phyloP scores from a whole-genome alignment of 1,139 yeast species.

The Lipomyces yarrowii region DNA sequence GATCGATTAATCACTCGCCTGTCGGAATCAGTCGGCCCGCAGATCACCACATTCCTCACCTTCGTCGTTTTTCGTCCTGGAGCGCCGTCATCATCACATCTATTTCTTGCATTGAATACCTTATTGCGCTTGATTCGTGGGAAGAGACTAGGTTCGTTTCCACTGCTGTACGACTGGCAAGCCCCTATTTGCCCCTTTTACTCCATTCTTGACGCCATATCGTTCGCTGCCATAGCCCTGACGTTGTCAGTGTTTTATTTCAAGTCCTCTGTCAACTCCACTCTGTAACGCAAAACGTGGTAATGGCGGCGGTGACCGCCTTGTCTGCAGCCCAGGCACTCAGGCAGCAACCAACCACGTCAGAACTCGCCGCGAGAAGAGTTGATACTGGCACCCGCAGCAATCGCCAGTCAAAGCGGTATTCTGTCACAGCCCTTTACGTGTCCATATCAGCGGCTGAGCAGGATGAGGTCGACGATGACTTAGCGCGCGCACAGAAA shows the following conservation, averaged over 20 bases:
- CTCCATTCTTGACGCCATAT: not conserved
- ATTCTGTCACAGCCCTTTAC: constrained; percentile 45
- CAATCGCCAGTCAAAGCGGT: constrained; percentile 37
- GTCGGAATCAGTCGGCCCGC: not conserved
- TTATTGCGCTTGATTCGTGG: not conserved
- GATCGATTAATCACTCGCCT: not conserved
- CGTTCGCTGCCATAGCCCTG: not conserved
- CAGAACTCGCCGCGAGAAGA: not conserved
- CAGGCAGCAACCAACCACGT: not conserved
- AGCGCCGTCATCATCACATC: not conserved
- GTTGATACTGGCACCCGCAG: not conserved
- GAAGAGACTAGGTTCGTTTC: not conserved
- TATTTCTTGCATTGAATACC: not conserved
- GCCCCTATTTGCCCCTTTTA: not conserved
- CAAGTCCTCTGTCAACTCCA: not conserved
- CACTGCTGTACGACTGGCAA: not conserved
- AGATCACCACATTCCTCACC: not conserved
- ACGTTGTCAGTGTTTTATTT: not conserved
- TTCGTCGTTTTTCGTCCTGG: not conserved
- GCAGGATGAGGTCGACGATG: constrained; percentile 46
- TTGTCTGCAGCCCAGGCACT: not conserved
- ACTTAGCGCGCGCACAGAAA: constrained; percentile 44
- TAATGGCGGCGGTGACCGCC: not conserved
- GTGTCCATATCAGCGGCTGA: constrained; percentile 45
- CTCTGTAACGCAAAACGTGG: not conserved